phyloP scores from a whole-genome alignment of 768 basidiomycete species.

The Gloeostereum incarnatum region DNA sequence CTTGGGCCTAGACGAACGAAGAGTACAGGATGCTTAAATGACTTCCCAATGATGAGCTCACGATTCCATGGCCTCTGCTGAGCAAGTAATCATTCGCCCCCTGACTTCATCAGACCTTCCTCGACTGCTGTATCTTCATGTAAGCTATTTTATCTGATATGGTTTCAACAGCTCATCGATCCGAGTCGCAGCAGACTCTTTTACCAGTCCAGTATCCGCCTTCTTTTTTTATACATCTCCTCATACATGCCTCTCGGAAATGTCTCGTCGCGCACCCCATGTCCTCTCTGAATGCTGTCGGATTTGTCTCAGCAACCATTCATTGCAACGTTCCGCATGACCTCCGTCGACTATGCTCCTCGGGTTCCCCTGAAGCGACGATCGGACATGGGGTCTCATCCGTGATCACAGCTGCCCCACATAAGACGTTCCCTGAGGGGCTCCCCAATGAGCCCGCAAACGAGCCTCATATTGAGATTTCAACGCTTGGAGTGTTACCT shows the following conservation, averaged over 20 bases:
- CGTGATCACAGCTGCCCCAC: too few relatives aligned
- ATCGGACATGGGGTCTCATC: too few relatives aligned
- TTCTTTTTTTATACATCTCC: constrained; percentile 37
- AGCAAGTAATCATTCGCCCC: constrained; percentile 4
- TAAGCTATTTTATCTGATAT: constrained; percentile 14
- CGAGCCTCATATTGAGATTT: constrained; percentile 34
- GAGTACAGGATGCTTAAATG: background rate
- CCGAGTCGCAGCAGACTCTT: constrained; percentile 18
- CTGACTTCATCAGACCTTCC: constrained; percentile 1
- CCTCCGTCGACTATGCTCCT: too few relatives aligned
- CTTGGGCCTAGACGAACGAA: background rate
- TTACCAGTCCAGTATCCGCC: constrained; percentile 30
- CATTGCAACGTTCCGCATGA: too few relatives aligned
- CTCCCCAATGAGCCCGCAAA: too few relatives aligned
- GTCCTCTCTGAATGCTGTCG: constrained; percentile 22
- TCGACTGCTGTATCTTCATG: constrained; percentile 24
- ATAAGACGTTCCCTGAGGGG: constrained; percentile 10
- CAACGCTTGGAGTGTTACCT: constrained; percentile 48
- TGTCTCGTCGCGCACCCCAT: constrained; percentile 30
- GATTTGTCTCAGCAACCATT: constrained; percentile 33
- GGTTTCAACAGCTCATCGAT: constrained; percentile 7
- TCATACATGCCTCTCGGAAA: constrained; percentile 26
- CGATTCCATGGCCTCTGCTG: constrained; percentile 2
- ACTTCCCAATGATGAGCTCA: background rate
- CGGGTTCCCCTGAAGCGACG: too few relatives aligned